Evolutionary conservation across 2,329 filamentous ascomycete species (phyloP), one percentile per base, ranked within the genome.

Genomic region (Corniculantispora saksenae): DNA sequence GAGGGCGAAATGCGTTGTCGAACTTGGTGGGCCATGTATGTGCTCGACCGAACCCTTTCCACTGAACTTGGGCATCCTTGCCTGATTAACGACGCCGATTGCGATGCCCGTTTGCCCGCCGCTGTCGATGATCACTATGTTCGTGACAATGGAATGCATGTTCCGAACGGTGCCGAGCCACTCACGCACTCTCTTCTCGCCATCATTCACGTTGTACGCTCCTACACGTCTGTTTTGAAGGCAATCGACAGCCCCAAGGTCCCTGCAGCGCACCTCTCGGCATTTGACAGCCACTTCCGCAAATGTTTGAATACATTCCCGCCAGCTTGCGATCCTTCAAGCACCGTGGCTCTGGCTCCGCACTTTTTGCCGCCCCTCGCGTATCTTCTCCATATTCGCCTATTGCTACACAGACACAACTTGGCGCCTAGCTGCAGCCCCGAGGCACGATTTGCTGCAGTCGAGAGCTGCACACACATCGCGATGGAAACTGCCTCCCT

Each of bases 21-120:
- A 63, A 87, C 95, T 2, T 99, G 94, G 94, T 99, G 95, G 93
- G 88, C 92, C 17, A 87, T 97, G 64, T 98, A 98, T 77, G 87
- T 93, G 53, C 88, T 94, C 80, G 95, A 99, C 78, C 88, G 93
- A 67, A 85, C 91, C 29, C 80, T 96, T 58, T 89, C 93, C 0
- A 81, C 97, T 15, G 94, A 97, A 74, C 83, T 93, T 40, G 91
- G 92, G 10, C 88, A 91, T 59, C 93, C 94, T 0, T 86, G 91
- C 64, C 79, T 94, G 69, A 97, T 98, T 72, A 85, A 94, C 72
- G 94, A 98, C 71, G 85, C 87, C 38, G 94, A 98, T 76, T 97
- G 93, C 80, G 92, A 97, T 70, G 89, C 94, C 8, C 83, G 86
- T 25, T 85, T 97, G 29, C 94, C 94, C 0, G 89, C 89, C 27